Evolutionary conservation across 345 rosid species (phyloP), one percentile per base, ranked within the genome.

Genomic region (Combretum micranthum): DNA sequence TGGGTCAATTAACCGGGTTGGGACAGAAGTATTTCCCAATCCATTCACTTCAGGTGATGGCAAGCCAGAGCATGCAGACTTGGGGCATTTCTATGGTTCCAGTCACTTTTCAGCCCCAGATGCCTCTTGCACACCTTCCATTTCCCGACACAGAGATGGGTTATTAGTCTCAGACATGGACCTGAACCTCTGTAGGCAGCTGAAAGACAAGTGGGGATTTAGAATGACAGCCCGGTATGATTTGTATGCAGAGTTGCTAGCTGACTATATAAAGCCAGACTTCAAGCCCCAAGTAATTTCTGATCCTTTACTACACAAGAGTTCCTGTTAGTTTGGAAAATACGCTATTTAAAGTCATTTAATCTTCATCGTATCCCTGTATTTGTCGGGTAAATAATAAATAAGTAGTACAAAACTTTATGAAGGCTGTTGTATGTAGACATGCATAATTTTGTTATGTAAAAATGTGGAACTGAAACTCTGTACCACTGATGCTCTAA

Each of bases 151-250:
- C 76, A 87, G 67, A 66, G 97, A 93, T 49, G 97, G 99, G 6
- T 57, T 93, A 64, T 15, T 89, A 81, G 77, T 89, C 63, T 70
- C 94, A 0, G 94, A 93, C 58, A 85, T 93, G 91, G 96, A 93
- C 70, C 82, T 89, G 46, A 89, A 87, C 80, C 89, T 93, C 64
- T 87, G 97, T 47, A 64, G 97, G 72, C 97, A 93, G 63, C 71
- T 76, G 70, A 93, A 89, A 68, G 99, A 93, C 73, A 89, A 83
- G 69, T 93, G 97, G 99, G 91, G 99, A 14, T 87, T 93, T 68
- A 69, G 83, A 52, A 85, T 85, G 97, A 88, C 89, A 67, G 85
- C 97, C 13, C 76, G 94, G 26, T 93, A 93, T 0, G 92, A 87
- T 47, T 44, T 82, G 21, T 87, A 89, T 59, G 84, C 85, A 0